Evolutionary conservation across 164 flowering plant species (phyloP).

Genomic region (Sextonia rubra): DNA sequence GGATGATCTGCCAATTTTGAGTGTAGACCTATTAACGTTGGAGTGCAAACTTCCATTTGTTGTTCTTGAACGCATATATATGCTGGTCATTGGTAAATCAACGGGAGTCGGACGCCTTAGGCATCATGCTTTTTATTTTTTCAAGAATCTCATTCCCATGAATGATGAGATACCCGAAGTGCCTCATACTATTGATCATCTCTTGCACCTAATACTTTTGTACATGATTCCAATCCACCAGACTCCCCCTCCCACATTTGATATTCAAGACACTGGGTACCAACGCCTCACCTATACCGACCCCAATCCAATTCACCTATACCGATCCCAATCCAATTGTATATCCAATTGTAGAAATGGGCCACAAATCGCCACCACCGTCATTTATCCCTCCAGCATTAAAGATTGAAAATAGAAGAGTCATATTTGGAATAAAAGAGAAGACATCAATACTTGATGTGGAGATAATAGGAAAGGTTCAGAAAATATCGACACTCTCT

Average conservation of each 20-base stretch:
- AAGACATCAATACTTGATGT: too few species aligned
- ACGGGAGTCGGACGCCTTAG: neutral
- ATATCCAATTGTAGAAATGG: too few species aligned
- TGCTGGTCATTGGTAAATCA: neutral
- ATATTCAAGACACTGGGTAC: neutral
- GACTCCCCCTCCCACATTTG: neutral
- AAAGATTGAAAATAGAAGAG: too few species aligned
- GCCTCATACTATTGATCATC: neutral
- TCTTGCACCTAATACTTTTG: neutral
- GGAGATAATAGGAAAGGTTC: too few species aligned
- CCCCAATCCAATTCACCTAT: too few species aligned
- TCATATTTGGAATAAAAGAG: too few species aligned
- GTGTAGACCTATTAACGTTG: neutral
- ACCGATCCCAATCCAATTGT: too few species aligned
- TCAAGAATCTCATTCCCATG: neutral
- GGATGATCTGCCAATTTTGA: neutral
- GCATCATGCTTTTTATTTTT: neutral
- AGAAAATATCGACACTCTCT: too few species aligned
- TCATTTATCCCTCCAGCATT: too few species aligned
- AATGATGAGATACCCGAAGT: too few species aligned
- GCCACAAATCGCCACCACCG: too few species aligned
- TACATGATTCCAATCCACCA: neutral
- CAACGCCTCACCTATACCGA: too few species aligned
- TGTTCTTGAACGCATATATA: neutral
- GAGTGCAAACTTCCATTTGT: slow-evolving; percentile 11